Conservation (phyloP, 495 filamentous ascomycete species). For the Astrothelium macrocarpum region DNA sequence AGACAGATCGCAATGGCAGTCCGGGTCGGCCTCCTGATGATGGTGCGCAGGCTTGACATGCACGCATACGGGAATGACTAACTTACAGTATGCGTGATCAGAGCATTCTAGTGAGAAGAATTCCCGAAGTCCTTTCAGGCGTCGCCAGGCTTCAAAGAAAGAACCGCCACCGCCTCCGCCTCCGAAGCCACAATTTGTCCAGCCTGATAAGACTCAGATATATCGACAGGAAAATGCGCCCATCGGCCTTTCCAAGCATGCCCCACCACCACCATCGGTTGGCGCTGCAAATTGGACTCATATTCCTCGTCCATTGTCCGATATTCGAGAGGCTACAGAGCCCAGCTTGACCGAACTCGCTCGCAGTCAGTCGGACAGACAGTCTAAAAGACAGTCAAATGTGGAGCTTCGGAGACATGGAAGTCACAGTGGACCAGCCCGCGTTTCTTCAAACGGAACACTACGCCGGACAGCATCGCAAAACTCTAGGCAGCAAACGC, state of each 20-base stretch:
- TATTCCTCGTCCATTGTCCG: slow-evolving; percentile 29
- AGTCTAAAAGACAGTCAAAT: neutral
- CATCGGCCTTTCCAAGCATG: neutral
- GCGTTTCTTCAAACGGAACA: slow-evolving; percentile 4
- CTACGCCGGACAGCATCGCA: slow-evolving; percentile 3
- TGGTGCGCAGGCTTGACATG: neutral
- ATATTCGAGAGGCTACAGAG: slow-evolving; percentile 37
- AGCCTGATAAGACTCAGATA: neutral
- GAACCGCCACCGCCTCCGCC: slow-evolving; percentile 1
- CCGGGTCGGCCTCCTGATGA: neutral
- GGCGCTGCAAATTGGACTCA: neutral
- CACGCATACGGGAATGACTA: neutral
- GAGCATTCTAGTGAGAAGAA: neutral
- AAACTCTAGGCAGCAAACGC: neutral
- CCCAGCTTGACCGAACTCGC: slow-evolving; percentile 33
- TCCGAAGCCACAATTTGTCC: slow-evolving; percentile 2
- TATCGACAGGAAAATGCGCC: neutral
- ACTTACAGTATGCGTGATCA: neutral
- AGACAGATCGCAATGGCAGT: slow-evolving; percentile 6
- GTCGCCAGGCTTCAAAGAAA: neutral
- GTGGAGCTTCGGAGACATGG: neutral
- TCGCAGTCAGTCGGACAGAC: slow-evolving; percentile 4
- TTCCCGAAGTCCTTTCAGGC: slow-evolving; percentile 1
- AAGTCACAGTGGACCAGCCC: neutral
- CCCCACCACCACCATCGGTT: neutral